Conservation (phyloP, 225 moss, liverwort and hornwort species). For the Takakia lepidozioides region DNA sequence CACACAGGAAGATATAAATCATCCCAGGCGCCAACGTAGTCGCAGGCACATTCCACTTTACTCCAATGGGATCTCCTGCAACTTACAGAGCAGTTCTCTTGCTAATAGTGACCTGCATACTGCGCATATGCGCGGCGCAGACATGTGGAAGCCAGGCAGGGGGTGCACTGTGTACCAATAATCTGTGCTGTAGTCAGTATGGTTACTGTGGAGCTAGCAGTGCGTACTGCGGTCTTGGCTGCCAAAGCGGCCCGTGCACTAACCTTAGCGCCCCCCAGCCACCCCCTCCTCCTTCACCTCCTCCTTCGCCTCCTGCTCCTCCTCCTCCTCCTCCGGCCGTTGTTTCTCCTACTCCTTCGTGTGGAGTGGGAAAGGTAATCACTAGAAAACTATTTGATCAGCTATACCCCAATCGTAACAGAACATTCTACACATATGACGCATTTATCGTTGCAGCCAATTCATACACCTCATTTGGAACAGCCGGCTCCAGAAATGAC, state of each 20-base stretch:
- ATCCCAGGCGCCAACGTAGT: no score
- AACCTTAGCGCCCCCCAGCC: no score
- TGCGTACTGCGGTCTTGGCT: conserved; percentile 6
- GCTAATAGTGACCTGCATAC: no score
- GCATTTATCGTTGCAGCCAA: conserved; percentile 56
- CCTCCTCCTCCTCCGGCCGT: conserved; percentile 35
- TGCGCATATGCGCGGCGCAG: no score
- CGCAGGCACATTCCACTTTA: no score
- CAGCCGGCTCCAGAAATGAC: conserved; percentile 2
- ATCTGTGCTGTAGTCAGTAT: conserved; percentile 9
- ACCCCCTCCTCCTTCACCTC: background rate
- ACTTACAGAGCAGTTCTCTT: no score
- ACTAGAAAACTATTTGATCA: conserved; percentile 33
- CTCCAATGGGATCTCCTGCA: no score
- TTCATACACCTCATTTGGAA: conserved; percentile 47
- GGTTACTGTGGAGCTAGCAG: conserved; percentile 4
- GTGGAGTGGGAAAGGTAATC: conserved; percentile 43
- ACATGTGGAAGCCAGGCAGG: no score
- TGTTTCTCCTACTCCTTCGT: conserved; percentile 24
- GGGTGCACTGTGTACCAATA: background rate
- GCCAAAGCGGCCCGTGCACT: conserved; percentile 6
- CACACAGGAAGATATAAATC: no score
- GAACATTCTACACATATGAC: conserved; percentile 70
- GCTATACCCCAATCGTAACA: conserved; percentile 57
- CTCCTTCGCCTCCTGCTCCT: conserved; percentile 16